phyloP scores from a whole-genome alignment of 2,329 filamentous ascomycete species.

The Fusarium nygamai region DNA sequence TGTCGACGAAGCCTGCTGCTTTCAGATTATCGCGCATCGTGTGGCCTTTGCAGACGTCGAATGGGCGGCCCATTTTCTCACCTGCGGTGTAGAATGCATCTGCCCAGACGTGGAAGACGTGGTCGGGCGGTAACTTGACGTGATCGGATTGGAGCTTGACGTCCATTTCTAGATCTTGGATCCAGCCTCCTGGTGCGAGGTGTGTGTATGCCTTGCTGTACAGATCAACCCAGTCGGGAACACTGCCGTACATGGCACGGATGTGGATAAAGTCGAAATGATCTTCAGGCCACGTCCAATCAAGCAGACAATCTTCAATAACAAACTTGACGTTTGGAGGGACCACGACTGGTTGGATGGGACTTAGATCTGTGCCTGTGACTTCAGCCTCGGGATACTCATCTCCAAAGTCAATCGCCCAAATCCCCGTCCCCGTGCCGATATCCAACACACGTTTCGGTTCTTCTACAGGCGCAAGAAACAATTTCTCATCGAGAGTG shows the following conservation, averaged over 20 bases:
- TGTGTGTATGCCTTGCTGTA: conserved; percentile 62
- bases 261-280: conserved; percentile 70
- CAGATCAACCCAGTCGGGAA: conserved; percentile 65
- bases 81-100: conserved; percentile 42
- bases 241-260: conserved; percentile 64
- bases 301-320: conserved; percentile 47
- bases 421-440: conserved; percentile 67
- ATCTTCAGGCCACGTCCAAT: conserved; percentile 57
- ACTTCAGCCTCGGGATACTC: conserved; percentile 44
- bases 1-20: conserved; percentile 49
- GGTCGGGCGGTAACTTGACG: conserved; percentile 17
- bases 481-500: conserved; percentile 37
- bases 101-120: conserved; percentile 45
- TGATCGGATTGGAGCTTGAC: conserved; percentile 28
- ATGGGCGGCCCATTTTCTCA: conserved; percentile 42
- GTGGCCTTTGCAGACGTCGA: conserved; percentile 30
- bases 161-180: conserved; percentile 46
- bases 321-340: conserved; percentile 47
- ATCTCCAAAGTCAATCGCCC: conserved; percentile 55
- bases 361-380: conserved; percentile 49
- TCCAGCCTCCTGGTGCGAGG: conserved; percentile 54
- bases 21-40: conserved; percentile 35
- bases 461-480: conserved; percentile 37
- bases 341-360: conserved; percentile 48
- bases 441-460: conserved; percentile 54